Percentiles rank a stretch among this genome's conserved stretches.
These are phyloP conservation scores for Polytrichum formosum DNA, from an alignment of 225 moss, liverwort and hornwort species.

Conservation along the genomic window DNA sequence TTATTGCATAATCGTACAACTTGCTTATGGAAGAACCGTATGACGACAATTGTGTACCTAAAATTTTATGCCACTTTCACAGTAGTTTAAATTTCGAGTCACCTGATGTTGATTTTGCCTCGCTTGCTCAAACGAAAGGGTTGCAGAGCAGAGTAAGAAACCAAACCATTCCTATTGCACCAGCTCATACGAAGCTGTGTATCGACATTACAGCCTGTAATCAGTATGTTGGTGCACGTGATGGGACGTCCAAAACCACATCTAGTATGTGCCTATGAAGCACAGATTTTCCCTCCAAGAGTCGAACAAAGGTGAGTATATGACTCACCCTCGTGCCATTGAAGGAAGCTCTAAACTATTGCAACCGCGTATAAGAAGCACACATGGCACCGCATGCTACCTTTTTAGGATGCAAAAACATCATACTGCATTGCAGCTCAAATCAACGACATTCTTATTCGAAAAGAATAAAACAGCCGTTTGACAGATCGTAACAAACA, in stretches of 20 bases:
- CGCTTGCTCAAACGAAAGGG: too few relatives aligned
- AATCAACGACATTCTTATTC: slow-evolving; percentile 45
- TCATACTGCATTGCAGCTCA: slow-evolving; percentile 10
- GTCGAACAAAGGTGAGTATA: slow-evolving; percentile 47
- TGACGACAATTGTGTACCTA: too few relatives aligned
- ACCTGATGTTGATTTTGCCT: too few relatives aligned
- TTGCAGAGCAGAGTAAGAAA: not conserved
- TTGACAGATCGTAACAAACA: not conserved
- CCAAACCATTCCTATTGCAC: slow-evolving; percentile 6
- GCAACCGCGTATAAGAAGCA: slow-evolving; percentile 67
- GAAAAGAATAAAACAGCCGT: not conserved
- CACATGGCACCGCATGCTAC: slow-evolving; percentile 37
- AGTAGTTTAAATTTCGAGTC: too few relatives aligned
- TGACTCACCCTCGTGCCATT: slow-evolving; percentile 51
- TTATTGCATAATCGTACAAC: too few relatives aligned
- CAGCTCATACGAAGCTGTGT: slow-evolving; percentile 11
- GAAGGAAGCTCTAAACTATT: slow-evolving; percentile 26
- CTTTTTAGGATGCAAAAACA: slow-evolving; percentile 30
- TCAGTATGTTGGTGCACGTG: slow-evolving; percentile 11
- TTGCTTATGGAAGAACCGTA: too few relatives aligned
- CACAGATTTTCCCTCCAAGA: slow-evolving; percentile 42
- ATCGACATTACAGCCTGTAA: slow-evolving; percentile 9
- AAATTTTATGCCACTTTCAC: too few relatives aligned
- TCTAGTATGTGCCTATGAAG: not conserved
- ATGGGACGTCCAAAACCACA: not conserved